A percentile compares a stretch with the other conserved stretches of the same genome.
These are phyloP conservation scores for Fusarium haematococcum DNA, from an alignment of 2,329 filamentous ascomycete genomes.

Conservation along the genomic window DNA sequence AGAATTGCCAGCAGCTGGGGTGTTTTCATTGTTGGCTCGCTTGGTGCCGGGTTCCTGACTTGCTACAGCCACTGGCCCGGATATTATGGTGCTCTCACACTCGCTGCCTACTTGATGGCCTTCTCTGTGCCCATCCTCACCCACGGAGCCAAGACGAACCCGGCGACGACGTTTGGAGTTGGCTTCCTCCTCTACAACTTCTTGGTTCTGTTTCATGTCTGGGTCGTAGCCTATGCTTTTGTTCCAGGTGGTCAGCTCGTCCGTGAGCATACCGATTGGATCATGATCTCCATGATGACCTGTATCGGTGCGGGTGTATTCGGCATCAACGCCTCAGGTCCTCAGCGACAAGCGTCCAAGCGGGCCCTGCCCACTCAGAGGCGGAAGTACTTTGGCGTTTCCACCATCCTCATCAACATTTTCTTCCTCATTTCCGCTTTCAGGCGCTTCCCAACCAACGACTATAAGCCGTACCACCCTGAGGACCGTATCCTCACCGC, in stretches of 20 bases:
- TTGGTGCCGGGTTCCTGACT: conserved; percentile 84
- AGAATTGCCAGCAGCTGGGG: conserved; percentile 81
- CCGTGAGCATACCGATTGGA: conserved; percentile 94
- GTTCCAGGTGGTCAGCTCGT: conserved; percentile 94
- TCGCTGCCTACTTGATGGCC: conserved; percentile 86
- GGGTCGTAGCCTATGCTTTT: conserved; percentile 98
- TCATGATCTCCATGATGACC: conserved; percentile 89
- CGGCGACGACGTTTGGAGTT: conserved; percentile 84
- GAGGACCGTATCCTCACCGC: conserved; percentile 90
- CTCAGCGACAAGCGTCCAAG: conserved; percentile 51
- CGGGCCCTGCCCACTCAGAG: conserved; percentile 54
- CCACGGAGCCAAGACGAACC: conserved; percentile 80
- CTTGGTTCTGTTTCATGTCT: conserved; percentile 96
- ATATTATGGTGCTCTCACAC: conserved; percentile 82
- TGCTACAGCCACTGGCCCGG: conserved; percentile 85
- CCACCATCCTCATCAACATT: conserved; percentile 81
- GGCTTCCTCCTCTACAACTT: conserved; percentile 95
- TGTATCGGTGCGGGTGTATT: conserved; percentile 88
- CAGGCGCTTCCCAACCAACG: conserved; percentile 89
- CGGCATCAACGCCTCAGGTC: conserved; percentile 68
- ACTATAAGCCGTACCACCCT: conserved; percentile 90
- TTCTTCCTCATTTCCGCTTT: conserved; percentile 85
- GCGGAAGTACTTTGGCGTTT: conserved; percentile 64
- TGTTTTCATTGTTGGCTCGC: conserved; percentile 79
- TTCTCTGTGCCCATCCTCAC: conserved; percentile 80